These are phyloP conservation scores for Stipa capillata DNA, from an alignment of 176 grass and related monocot species.

Conservation along the genomic window DNA sequence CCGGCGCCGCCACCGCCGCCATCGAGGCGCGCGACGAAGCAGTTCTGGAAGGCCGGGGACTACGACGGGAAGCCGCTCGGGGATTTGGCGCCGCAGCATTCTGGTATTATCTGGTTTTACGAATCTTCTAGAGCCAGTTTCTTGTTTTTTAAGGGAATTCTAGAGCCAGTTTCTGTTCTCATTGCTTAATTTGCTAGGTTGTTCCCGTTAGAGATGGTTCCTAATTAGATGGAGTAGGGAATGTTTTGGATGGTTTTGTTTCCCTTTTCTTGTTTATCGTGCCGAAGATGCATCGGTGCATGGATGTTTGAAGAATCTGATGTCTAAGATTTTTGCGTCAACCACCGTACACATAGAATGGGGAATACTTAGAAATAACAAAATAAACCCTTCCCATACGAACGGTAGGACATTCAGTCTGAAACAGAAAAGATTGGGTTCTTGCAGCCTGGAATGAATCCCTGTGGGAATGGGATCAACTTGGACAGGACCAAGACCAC, in stretches of 20 bases:
- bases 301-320: neutral
- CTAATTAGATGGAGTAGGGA: neutral
- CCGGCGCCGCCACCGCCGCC: neutral
- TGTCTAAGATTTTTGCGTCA: neutral
- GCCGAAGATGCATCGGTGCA: neutral
- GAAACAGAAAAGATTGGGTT: neutral
- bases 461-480: neutral
- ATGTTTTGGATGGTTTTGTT: no score
- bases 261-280: no score
- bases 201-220: neutral
- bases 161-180: neutral
- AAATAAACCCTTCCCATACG: neutral
- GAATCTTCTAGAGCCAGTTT: no score
- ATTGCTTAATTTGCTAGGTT: neutral
- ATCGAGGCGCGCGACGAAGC: constrained; percentile 40
- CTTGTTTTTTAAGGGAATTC: no score
- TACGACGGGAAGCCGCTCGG: constrained; percentile 39
- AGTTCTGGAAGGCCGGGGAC: constrained; percentile 99
- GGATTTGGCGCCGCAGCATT: neutral
- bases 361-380: neutral
- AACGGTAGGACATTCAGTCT: neutral
- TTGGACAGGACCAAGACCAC: neutral
- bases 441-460: neutral
- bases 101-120: constrained; percentile 25
- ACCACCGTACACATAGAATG: neutral